Base-by-base conservation (phyloP, 495 filamentous ascomycete genomes). In the Neurospora intermedia region DNA sequence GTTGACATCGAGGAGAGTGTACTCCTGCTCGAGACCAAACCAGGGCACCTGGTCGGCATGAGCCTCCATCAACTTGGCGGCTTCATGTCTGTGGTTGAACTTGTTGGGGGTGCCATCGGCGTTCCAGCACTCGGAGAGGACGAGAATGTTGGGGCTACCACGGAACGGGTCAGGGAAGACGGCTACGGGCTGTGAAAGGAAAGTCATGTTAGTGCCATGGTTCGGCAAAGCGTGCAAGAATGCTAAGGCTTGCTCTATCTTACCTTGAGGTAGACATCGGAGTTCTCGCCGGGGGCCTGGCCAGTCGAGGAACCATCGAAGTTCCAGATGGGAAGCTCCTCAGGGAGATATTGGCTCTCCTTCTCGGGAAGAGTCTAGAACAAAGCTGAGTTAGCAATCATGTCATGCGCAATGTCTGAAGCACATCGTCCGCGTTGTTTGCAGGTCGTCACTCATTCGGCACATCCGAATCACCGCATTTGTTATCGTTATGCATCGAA, bases 21-120 rank as follows among this genome's bases (percentile, higher is more conserved):
- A 86, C 82, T 98, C 96, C 81, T 99, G 96, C 88, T 99, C 96
- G 20, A 99, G 91, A 87, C 96, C 96, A 83, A 98, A 99, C 96
- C 94, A 98, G 80, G 94, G 94, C 82, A 91, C 84, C 81, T 94
- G 91, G 74, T 89, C 86, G 79, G 89, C 89, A 82, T 99, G 87
- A 71, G 91, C 90, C 84, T 93, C 89, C 94, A 98, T 97, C 78
- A 97, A 84, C 80, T 93, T 91, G 69, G 80, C 78, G 72, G 72
- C 74, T 76, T 82, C 80, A 69, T 82, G 93, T 75, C 96, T 93
- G 92, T 92, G 90, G 89, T 98, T 99, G 92, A 89, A 98, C 84
- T 96, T 95, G 90, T 99, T 99, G 83, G 96, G 96, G 77, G 91
- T 93, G 81, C 96, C 96, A 86, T 98, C 95, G 78, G 91, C 84